phyloP scores from a whole-genome alignment of 2,329 filamentous ascomycete genomes.

The Cadophora luteo-olivacea region DNA sequence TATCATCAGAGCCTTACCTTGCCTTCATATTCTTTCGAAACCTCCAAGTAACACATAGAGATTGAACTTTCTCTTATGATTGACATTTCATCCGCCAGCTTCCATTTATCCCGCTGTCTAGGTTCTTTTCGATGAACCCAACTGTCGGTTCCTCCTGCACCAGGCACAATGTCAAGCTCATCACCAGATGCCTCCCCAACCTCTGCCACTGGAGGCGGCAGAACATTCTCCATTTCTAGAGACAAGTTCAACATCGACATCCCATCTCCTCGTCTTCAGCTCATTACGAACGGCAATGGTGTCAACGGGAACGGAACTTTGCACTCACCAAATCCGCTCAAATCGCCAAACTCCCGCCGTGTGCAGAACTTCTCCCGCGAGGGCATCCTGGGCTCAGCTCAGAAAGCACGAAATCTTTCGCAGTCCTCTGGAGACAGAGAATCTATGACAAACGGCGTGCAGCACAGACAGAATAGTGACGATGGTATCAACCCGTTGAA shows the following conservation, averaged over 20 bases:
- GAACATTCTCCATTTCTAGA: conserved; percentile 42
- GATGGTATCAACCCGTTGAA: conserved; percentile 65
- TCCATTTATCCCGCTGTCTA: conserved; percentile 23
- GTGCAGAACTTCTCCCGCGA: conserved; percentile 60
- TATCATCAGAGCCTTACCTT: conserved; percentile 30
- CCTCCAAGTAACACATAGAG: conserved; percentile 26
- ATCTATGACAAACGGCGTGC: conserved; percentile 47
- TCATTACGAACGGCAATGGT: conserved; percentile 36
- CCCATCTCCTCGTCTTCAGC: conserved; percentile 39
- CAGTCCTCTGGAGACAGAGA: conserved; percentile 57
- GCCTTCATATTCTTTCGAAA: conserved; percentile 28
- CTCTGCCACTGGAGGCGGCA: conserved; percentile 36
- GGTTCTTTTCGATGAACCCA: conserved; percentile 30
- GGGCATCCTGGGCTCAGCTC: conserved; percentile 58
- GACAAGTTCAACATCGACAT: conserved; percentile 43
- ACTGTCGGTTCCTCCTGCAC: conserved; percentile 23
- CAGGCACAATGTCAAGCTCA: conserved; percentile 42
- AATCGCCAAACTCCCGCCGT: conserved; percentile 57
- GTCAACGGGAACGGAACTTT: conserved; percentile 34
- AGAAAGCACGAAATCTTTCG: conserved; percentile 61
- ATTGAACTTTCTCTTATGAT: conserved; percentile 25
- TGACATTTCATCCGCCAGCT: conserved; percentile 19
- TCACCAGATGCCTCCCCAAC: conserved; percentile 42
- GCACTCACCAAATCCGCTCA: conserved; percentile 48
- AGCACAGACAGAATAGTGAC: conserved; percentile 53